Evolutionary conservation across 176 grass and related monocot genomes (phyloP), one percentile per base, ranked within the genome.

Genomic region (Bonia amplexicaulis): DNA sequence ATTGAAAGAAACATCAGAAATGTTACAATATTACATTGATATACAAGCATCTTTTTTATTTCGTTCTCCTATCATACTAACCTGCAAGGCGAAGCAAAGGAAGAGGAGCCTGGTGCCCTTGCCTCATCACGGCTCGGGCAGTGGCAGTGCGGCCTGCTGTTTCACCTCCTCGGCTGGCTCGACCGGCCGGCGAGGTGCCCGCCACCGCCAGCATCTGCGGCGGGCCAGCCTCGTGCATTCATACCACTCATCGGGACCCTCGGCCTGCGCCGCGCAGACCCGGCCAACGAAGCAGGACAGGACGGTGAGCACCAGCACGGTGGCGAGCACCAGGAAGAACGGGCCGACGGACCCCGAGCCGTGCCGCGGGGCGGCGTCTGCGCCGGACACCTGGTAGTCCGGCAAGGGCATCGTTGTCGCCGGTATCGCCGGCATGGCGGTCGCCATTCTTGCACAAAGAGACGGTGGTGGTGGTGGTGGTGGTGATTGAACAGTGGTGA

Each of bases 211-310:
- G 37, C 85, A 85, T 47, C 84, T 52, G 57, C 89, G 64, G 71
- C 78, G 45, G 3, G 59, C 76, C 2, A 86, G 83, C 46, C 67
- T 74, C 3, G 80, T 74, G 85, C 96, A 98, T 57, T 95, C 87
- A 44, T 98, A 95, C 46, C 54, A 74, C 27, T 92, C 88, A 49
- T 98, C 96, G 0, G 91, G 91, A 15, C 87, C 87, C 53, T 87
- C 82, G 7, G 76, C 85, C 35, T 87, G 79, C 75, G 58, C 58
- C 7, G 83, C 73, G 73, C 93, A 98, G 15, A 86, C 81, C 35
- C 81, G 77, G 35, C 93, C 93, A 6, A 91, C 80, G 76, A 92
- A 39, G 78, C 96, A 99, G 6, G 96, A 92, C 49, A 99, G 52
- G 53, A 82, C 69, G 23, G 91, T 89, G 80, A 99, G 74, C 26